These are phyloP conservation scores for Naganishia kalamii DNA, from an alignment of 768 basidiomycete species.

Conservation along the genomic window DNA sequence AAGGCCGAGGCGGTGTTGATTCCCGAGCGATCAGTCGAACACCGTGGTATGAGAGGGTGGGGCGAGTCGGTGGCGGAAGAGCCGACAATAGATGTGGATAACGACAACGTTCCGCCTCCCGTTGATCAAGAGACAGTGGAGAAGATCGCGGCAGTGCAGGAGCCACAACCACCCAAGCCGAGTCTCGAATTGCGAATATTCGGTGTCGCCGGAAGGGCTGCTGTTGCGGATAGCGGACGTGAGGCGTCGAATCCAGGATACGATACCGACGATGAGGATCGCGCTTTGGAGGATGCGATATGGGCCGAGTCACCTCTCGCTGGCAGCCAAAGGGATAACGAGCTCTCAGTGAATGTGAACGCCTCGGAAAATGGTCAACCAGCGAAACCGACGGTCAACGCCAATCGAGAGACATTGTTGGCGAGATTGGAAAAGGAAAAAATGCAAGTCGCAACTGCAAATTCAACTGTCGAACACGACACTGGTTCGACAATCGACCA, in stretches of 20 bases:
- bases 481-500: not conserved
- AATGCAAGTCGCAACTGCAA: not conserved
- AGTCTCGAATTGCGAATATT: slow-evolving; percentile 11
- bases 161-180: not conserved
- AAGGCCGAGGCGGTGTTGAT: not conserved
- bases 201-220: not conserved
- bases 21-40: not conserved
- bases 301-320: slow-evolving; percentile 12
- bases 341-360: too few relatives aligned
- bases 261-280: slow-evolving; percentile 10
- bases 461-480: not conserved
- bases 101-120: not conserved
- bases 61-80: slow-evolving; percentile 10
- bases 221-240: not conserved
- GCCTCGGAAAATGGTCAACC: not conserved
- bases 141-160: not conserved
- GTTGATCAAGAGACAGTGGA: not conserved
- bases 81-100: not conserved
- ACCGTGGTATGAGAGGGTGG: slow-evolving; percentile 24
- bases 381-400: not conserved
- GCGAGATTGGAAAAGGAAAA: slow-evolving; percentile 22
- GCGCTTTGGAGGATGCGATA: slow-evolving; percentile 4
- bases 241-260: not conserved
- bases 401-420: slow-evolving; percentile 16
- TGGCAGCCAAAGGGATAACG: not conserved